These are phyloP conservation scores for Arabidopsis lyrata DNA, from an alignment of 441 rosid species.

Conservation along the genomic window DNA sequence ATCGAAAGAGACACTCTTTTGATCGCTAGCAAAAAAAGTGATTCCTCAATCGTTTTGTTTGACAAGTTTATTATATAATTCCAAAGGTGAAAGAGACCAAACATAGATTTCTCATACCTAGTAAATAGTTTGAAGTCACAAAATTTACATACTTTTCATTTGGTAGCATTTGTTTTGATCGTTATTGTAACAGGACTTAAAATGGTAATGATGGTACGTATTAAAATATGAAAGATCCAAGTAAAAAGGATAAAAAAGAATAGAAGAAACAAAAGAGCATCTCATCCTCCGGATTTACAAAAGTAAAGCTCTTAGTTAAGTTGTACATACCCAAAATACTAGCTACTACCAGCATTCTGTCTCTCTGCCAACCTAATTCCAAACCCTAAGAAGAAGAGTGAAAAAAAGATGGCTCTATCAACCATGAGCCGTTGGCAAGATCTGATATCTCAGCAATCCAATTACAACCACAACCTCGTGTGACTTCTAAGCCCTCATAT, in stretches of 20 bases:
- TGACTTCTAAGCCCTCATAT: constrained; percentile 17
- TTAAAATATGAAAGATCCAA: constrained; percentile 4
- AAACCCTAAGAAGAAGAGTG: constrained; percentile 29
- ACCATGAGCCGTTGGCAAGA: constrained; percentile 34
- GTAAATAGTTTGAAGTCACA: no score
- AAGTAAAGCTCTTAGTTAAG: constrained; percentile 33
- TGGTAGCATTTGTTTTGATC: background rate
- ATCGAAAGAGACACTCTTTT: constrained; percentile 9
- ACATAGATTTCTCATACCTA: background rate
- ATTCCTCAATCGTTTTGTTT: background rate
- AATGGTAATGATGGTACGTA: background rate
- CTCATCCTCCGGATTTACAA: constrained; percentile 46
- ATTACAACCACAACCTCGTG: background rate
- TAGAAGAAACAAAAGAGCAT: constrained; percentile 34
- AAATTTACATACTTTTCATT: background rate
- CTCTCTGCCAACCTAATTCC: constrained; percentile 41
- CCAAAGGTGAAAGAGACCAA: background rate
- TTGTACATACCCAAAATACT: constrained; percentile 38
- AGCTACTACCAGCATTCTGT: constrained; percentile 34
- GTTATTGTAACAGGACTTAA: background rate
- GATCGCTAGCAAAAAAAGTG: constrained; percentile 12
- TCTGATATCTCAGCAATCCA: constrained; percentile 10
- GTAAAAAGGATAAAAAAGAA: constrained; percentile 17
- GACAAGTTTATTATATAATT: background rate
- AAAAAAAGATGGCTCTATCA: constrained; percentile 24